Evolutionary conservation across 805 yeast genomes (phyloP).

Genomic region (Kregervanrija pseudodelftensis): DNA sequence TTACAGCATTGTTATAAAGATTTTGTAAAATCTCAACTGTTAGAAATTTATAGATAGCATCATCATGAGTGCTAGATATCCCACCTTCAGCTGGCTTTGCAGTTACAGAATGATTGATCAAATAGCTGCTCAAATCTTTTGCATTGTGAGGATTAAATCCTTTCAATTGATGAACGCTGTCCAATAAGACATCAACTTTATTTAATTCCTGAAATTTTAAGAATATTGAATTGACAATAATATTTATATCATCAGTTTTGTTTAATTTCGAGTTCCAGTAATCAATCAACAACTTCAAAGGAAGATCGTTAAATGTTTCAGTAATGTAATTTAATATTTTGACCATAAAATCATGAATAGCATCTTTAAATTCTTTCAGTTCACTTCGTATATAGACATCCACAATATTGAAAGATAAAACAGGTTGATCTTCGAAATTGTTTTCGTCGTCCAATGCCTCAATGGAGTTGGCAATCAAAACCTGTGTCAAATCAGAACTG

Average conservation of each 20-base stretch:
- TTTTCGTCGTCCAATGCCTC: conserved; percentile 21
- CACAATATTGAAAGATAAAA: conserved; percentile 23
- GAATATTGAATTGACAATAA: conserved; percentile 5
- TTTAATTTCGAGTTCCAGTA: conserved; percentile 17
- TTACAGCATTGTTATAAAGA: conserved; percentile 26
- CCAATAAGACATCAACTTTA: conserved; percentile 2
- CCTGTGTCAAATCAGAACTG: conserved; percentile 15
- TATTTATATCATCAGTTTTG: neutral
- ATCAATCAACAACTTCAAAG: conserved; percentile 26
- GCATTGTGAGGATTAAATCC: conserved; percentile 10
- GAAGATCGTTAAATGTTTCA: conserved; percentile 22
- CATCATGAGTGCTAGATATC: conserved; percentile 1
- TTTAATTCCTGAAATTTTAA: conserved; percentile 1
- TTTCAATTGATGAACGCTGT: conserved; percentile 4
- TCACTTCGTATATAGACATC: conserved; percentile 22
- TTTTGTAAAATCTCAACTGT: conserved; percentile 28
- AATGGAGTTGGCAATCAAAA: conserved; percentile 18
- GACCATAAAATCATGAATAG: conserved; percentile 28
- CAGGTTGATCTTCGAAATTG: conserved; percentile 14
- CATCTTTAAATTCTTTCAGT: conserved; percentile 12
- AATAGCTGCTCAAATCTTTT: conserved; percentile 2
- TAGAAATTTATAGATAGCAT: conserved; percentile 25
- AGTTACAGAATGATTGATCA: conserved; percentile 28
- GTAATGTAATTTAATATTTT: conserved; percentile 30
- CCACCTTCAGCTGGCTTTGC: conserved; percentile 7